Evolutionary conservation across 306 rosid species (phyloP).

Genomic region (Phaseolus lunatus): DNA sequence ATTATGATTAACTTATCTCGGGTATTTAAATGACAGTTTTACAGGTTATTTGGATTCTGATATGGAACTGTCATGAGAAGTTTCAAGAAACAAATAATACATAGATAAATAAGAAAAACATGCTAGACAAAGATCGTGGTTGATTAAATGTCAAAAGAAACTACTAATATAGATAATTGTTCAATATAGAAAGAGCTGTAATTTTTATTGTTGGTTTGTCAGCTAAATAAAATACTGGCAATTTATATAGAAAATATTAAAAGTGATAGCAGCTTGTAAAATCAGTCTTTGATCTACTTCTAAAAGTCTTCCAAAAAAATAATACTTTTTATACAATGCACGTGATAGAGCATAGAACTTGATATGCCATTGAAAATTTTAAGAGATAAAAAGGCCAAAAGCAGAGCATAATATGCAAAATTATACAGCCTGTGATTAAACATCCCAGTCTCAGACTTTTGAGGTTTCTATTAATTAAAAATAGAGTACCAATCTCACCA

Average conservation of each 20-base stretch:
- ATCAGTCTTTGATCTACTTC: constrained; percentile 4
- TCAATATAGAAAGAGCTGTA: constrained; percentile 24
- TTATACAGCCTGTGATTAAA: background rate
- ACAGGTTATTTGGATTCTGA: background rate
- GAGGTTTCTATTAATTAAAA: constrained; percentile 10
- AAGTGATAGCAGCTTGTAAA: constrained; percentile 4
- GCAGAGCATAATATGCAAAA: background rate
- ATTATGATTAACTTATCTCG: constrained; percentile 2
- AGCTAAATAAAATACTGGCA: background rate
- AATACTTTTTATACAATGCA: background rate
- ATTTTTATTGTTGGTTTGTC: background rate
- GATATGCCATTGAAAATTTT: background rate
- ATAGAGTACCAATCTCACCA: constrained; percentile 8
- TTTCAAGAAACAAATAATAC: background rate
- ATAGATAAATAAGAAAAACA: background rate
- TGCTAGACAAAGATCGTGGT: background rate
- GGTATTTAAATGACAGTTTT: background rate
- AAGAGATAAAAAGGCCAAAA: background rate
- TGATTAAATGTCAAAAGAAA: constrained; percentile 10
- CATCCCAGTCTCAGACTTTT: background rate
- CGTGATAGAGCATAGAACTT: constrained; percentile 3
- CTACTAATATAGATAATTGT: background rate
- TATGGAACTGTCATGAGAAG: background rate
- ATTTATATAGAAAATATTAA: constrained; percentile 17
- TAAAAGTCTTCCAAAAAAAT: constrained; percentile 19